Base-by-base conservation (phyloP, 768 basidiomycete genomes). In the Tricholoma terreum region DNA sequence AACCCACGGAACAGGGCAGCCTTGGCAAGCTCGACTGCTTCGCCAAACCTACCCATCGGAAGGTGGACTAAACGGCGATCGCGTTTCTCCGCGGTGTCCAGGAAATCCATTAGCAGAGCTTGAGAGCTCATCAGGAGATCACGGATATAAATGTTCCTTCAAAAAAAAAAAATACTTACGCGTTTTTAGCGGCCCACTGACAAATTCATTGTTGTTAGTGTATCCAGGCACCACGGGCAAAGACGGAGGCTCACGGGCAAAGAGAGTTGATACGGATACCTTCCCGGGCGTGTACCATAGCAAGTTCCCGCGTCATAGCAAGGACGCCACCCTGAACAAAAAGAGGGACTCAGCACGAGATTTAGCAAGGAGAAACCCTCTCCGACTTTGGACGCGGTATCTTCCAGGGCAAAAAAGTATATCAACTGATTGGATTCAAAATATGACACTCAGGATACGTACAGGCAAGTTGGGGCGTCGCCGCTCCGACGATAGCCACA, bases 391-490 rank as follows among this genome's bases (percentile, higher is more conserved):
- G 93, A 95, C 1, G 95, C 93, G 50, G 95, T 98, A 73, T 97
- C 93, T 95, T 33, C 21, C 55, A 53, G 22, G 12, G 15, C 54
- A 36, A 53, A 31, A 48, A 61, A 54, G 40, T 50, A 48, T 63
- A 51, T 68, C 43, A 61, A 46, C 24, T 50, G 50, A 62, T 51
- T 30, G 40, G 27, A 45, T 50, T 38, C 17, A 21, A 52, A 52
- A 59, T 31, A 17, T 42, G 34, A 52, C 50, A 10, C 22, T 24
- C 5, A 15, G 22, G 45, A 52, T 50, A 81, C 87, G 67, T 61
- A 94, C 94, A 99, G 54, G 97, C 97, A n/a, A 99, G 76, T 69
- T 99, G 97, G 53, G 97, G 95, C 2, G 97, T 98, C 9, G 97
- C 97, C 54, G 97, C 97, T 35, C 97, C 97, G 80, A 96, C 76